These are phyloP conservation scores for Mediolabrus comicus DNA, from an alignment of 108 stramenopile species.

Conservation along the genomic window DNA sequence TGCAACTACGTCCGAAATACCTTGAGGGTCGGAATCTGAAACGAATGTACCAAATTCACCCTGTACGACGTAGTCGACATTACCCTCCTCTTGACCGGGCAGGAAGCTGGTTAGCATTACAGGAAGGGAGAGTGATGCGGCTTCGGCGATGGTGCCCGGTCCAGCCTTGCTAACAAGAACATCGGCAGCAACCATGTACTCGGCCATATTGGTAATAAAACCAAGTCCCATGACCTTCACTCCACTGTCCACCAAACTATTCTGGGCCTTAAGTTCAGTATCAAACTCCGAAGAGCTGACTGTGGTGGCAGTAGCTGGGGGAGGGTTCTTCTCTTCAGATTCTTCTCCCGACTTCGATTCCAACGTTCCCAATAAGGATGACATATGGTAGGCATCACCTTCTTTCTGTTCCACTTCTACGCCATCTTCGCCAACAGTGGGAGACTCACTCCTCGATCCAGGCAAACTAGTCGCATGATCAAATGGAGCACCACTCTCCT, in stretches of 20 bases:
- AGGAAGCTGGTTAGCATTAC: conserved; percentile 90
- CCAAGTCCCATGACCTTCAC: conserved; percentile 79
- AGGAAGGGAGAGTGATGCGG: conserved; percentile 90
- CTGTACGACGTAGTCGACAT: conserved; percentile 84
- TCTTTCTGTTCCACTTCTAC: conserved; percentile 17
- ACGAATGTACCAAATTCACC: conserved; percentile 75
- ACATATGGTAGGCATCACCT: conserved; percentile 5
- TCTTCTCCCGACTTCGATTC: conserved; percentile 5
- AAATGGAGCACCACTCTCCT: background rate
- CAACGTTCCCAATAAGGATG: background rate
- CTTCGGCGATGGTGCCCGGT: conserved; percentile 98
- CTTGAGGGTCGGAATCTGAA: conserved; percentile 69
- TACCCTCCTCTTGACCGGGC: conserved; percentile 90
- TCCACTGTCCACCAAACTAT: background rate
- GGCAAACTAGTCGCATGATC: conserved; percentile 7
- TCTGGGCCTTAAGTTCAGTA: background rate
- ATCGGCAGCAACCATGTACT: conserved; percentile 97
- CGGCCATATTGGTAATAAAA: conserved; percentile 94
- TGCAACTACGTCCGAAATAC: conserved; percentile 72
- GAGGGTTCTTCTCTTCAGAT: background rate
- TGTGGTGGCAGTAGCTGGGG: background rate
- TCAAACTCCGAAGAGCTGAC: background rate
- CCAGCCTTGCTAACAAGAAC: conserved; percentile 95
- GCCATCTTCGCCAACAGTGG: background rate
- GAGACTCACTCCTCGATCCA: conserved; percentile 19